These are phyloP conservation scores for Rhizopus arrhizus DNA, from an alignment of 371 early-diverging fungal species.

Conservation along the genomic window DNA sequence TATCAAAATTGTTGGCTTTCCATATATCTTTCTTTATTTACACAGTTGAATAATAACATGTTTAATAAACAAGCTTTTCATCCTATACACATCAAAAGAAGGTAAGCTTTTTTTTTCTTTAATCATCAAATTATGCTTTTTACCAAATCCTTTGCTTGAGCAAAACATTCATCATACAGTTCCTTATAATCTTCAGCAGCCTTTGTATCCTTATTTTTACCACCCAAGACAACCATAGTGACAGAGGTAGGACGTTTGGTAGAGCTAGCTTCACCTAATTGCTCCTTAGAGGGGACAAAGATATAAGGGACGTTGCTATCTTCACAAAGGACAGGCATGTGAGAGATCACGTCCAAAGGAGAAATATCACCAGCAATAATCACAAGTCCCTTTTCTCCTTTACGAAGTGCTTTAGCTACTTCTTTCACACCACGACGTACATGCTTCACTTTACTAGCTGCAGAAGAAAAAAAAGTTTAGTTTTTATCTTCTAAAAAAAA, in stretches of 20 bases:
- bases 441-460: constrained; percentile 89
- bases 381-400: constrained; percentile 94
- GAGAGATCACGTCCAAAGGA: constrained; percentile 97
- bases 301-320: constrained; percentile 93
- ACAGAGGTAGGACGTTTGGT: constrained; percentile 95
- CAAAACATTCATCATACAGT: constrained; percentile 73
- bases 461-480: constrained; percentile 3
- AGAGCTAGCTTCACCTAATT: constrained; percentile 86
- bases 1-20: too few relatives aligned
- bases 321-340: constrained; percentile 98
- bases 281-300: constrained; percentile 93
- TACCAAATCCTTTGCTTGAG: constrained; percentile 70
- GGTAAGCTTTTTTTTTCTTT: too few relatives aligned
- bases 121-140: not conserved
- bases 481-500: not conserved
- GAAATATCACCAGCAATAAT: constrained; percentile 96
- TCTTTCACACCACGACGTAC: constrained; percentile 97
- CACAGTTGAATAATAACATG: too few relatives aligned
- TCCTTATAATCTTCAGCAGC: constrained; percentile 83
- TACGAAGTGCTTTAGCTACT: constrained; percentile 93
- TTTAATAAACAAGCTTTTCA: constrained; percentile 40
- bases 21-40: not conserved
- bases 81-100: constrained; percentile 16
- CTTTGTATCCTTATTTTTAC: constrained; percentile 70
- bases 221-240: constrained; percentile 85